Conservation (phyloP, 2,329 filamentous ascomycete species). For the Xylaria multiplex region DNA sequence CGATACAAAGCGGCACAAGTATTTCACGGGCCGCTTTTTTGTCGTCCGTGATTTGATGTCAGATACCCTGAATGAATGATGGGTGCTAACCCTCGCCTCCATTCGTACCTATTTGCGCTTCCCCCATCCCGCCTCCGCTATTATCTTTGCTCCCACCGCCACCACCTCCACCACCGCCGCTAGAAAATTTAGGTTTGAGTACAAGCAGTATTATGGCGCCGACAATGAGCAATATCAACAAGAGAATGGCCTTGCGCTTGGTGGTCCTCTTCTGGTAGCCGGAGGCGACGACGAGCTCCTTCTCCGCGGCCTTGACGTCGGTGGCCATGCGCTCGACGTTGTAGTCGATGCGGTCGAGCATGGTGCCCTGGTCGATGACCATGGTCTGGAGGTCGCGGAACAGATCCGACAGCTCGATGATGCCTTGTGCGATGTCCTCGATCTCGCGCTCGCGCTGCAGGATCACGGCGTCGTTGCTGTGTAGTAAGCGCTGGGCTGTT, state of each 20-base stretch:
- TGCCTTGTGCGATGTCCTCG: constrained; percentile 96
- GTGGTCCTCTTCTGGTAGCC: constrained; percentile 89
- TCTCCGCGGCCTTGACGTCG: constrained; percentile 91
- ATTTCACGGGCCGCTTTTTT: not conserved
- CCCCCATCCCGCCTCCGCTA: constrained; percentile 10
- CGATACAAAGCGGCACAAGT: constrained; percentile 16
- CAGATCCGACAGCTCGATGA: constrained; percentile 95
- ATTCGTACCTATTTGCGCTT: constrained; percentile 17
- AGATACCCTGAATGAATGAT: constrained; percentile 3
- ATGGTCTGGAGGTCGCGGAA: constrained; percentile 96
- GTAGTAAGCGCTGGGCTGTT: constrained; percentile 70
- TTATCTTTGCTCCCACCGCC: constrained; percentile 10
- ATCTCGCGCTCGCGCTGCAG: constrained; percentile 95
- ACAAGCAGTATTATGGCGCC: constrained; percentile 87
- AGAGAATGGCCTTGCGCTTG: constrained; percentile 90
- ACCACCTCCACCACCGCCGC: constrained; percentile 29
- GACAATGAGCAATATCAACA: constrained; percentile 84
- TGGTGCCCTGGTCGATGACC: constrained; percentile 91
- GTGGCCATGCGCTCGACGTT: constrained; percentile 96
- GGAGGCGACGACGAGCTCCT: constrained; percentile 87
- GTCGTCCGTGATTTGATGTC: constrained; percentile 1
- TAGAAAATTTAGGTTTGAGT: constrained; percentile 75
- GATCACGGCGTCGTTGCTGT: constrained; percentile 84
- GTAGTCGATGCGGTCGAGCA: constrained; percentile 95
- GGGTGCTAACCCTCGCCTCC: constrained; percentile 23